Base-by-base conservation (phyloP, 2,329 filamentous ascomycete species). In the Trichoderma aggressivum region DNA sequence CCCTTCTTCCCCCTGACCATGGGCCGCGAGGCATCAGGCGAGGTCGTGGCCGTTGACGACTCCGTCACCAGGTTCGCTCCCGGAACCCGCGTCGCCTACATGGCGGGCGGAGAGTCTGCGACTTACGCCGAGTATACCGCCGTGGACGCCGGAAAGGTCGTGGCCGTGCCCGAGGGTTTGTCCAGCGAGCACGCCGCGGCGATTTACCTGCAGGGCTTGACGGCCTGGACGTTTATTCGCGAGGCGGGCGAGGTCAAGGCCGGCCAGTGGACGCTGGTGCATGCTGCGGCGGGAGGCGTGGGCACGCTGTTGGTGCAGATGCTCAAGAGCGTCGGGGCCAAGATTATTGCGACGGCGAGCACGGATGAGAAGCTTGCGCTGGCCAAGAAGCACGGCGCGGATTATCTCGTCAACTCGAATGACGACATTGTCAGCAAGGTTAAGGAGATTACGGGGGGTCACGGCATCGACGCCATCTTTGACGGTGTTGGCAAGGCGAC, bases 401-500 rank as follows among this genome's bases (percentile, higher is more conserved):
- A 90, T 76, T 89, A 90, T 74, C 83, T 91, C 70, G 86, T 97
- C 75, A 91, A 93, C 79, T 95, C 94, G 75, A 70, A 74, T 21
- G 89, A 90, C 61, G 85, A 87, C 73, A 83, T 91, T 28, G 87
- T 87, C 70, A 81, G 80, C 47, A 85, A 87, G 78, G 90, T 93
- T 7, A 84, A 86, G 76, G 86, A 92, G 78, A 89, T 93, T 62
- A 97, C 94, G 0, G 87, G 85, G 2, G 91, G 91, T 0, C 83
- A 89, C 72, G 94, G 94, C 8, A 90, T 91, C 3, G 87, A 89
- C 74, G 93, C 91, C 11, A 91, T 97, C 32, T 97, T 94, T 78
- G 94, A 97, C 79, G 92, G 92, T 7, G 93, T 97, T 3, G 94
- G 94, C 14, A 93, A 93, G 83, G 86, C 87, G 62, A 97, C 94